Base-by-base conservation (phyloP, 257 asterid genomes). In the Linaria vulgaris region DNA sequence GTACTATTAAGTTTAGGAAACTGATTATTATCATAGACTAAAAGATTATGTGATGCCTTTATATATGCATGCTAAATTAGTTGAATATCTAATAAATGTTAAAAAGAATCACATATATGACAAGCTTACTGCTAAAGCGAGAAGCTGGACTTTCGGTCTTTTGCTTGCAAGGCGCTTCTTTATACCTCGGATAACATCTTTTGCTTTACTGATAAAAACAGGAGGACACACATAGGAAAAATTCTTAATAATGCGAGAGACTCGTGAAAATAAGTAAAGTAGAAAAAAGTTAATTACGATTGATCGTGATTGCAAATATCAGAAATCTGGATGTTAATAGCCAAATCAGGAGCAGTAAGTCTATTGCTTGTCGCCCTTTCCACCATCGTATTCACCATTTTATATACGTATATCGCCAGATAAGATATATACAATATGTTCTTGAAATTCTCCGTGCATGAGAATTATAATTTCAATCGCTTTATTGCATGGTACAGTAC, bases 321-420 rank as follows among this genome's bases (percentile, higher is more conserved):
- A 58, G 96, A 92, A 91, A 92, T 92, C 97, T 89, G 97, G 56
- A 89, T 73, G 71, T 92, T 92, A 96, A 92, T 85, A 67, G 99
- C 97, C 97, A 96, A 92, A 83, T 92, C 99, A 39, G 99, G 99
- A 53, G 97, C 99, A 74, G 89, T 92, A 19, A 92, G 95, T 97
- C 89, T 77, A 56, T 83, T 88, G 84, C 91, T 92, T 43, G 99
- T 92, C 59, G 99, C 97, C 61, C 97, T 80, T 39, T 89, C 97
- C 76, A 92, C 99, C 97, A 89, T 79, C 34, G 90, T 80, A 74
- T 92, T 85, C 67, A 89, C 97, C 99, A 92, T 92, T 73, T 74
- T 49, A 43, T 57, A n/a, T n/a, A n/a, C 47, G 58, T 60, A 55
- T 27, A 41, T 62, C 24, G 15, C 16, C 9, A 34, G 41, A 15